phyloP scores from a whole-genome alignment of 2,329 filamentous ascomycete species.

The Cladosporium sp. region DNA sequence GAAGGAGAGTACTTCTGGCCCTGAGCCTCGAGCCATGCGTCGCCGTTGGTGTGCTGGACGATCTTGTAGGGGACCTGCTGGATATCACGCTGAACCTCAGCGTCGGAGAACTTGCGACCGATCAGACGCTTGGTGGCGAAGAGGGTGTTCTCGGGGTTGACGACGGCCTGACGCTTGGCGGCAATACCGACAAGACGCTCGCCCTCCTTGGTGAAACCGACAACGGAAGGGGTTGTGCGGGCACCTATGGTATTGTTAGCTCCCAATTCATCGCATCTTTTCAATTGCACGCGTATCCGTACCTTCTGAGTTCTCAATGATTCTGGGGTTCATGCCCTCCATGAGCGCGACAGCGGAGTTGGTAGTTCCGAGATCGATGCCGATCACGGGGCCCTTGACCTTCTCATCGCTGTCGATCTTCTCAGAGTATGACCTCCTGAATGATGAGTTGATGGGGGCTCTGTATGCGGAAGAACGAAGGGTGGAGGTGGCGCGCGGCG shows the following conservation, averaged over 20 bases:
- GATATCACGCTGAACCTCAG: slow-evolving; percentile 93
- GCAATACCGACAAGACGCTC: slow-evolving; percentile 96
- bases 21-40: slow-evolving; percentile 92
- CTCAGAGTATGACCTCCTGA: slow-evolving; percentile 68
- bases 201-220: slow-evolving; percentile 92
- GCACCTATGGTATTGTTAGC: slow-evolving; percentile 58
- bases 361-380: slow-evolving; percentile 97
- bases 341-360: slow-evolving; percentile 97
- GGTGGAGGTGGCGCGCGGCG: slow-evolving; percentile 38
- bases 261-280: not conserved
- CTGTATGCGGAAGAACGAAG: slow-evolving; percentile 47
- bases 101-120: slow-evolving; percentile 92
- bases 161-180: slow-evolving; percentile 95
- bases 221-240: slow-evolving; percentile 88
- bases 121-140: slow-evolving; percentile 99
- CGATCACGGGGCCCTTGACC: slow-evolving; percentile 93
- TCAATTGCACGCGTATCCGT: slow-evolving; percentile 33
- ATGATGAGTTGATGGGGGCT: slow-evolving; percentile 70
- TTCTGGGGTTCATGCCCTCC: slow-evolving; percentile 93
- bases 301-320: slow-evolving; percentile 98
- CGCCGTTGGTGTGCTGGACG: slow-evolving; percentile 92
- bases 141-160: slow-evolving; percentile 97
- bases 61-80: slow-evolving; percentile 99
- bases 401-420: slow-evolving; percentile 56
- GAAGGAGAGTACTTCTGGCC: slow-evolving; percentile 96